phyloP scores from a whole-genome alignment of 1,284 basidiomycete genomes.

The Leucoagaricus sp. region DNA sequence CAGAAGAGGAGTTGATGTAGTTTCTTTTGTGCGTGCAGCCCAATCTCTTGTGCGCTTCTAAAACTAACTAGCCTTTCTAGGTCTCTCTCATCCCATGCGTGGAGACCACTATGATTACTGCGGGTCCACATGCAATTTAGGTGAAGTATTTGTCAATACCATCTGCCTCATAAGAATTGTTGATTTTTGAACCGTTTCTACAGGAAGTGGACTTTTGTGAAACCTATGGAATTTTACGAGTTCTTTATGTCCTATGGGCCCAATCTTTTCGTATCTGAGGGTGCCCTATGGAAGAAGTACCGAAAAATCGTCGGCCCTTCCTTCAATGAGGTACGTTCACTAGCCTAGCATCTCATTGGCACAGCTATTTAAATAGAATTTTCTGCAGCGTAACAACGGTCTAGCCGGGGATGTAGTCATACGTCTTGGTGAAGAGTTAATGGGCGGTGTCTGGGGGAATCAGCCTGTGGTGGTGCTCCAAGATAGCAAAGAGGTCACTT shows the following conservation, averaged over 20 bases:
- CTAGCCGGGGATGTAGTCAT: constrained; percentile 53
- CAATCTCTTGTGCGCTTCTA: no score
- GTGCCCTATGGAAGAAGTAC: constrained; percentile 56
- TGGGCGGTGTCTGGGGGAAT: constrained; percentile 32
- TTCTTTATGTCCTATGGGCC: constrained; percentile 36
- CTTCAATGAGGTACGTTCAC: constrained; percentile 35
- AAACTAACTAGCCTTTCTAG: no score
- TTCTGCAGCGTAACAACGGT: constrained; percentile 43
- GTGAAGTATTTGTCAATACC: not conserved
- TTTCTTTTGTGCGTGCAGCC: not conserved
- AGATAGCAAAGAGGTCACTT: constrained; percentile 35
- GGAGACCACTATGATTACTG: not conserved
- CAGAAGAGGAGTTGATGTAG: not conserved
- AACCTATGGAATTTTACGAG: constrained; percentile 28
- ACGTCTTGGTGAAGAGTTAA: constrained; percentile 35
- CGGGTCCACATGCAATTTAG: not conserved
- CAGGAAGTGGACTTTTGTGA: constrained; percentile 36
- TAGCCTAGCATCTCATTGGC: not conserved
- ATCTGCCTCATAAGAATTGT: not conserved
- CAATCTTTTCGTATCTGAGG: constrained; percentile 56
- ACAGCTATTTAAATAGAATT: not conserved
- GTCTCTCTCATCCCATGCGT: not conserved
- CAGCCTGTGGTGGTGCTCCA: constrained; percentile 27
- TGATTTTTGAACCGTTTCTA: not conserved
- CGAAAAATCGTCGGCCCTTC: constrained; percentile 44